Conservation (phyloP, 192 early-diverging fungal genomes). For the Mortierella hygrophila region DNA sequence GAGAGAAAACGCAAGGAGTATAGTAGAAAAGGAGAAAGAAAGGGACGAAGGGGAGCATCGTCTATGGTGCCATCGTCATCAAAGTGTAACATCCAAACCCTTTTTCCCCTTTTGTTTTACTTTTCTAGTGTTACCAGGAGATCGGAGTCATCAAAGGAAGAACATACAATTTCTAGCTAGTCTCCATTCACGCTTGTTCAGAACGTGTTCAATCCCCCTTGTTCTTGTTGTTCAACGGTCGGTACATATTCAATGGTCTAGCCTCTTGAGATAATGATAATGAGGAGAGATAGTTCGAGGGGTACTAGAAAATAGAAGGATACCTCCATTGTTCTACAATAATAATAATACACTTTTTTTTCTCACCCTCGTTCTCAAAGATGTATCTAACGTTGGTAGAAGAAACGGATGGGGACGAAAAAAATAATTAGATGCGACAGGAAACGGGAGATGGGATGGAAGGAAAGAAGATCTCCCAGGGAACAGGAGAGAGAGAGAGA, state of each 20-base stretch:
- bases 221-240: too few species aligned
- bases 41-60: background rate
- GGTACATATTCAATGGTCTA: too few species aligned
- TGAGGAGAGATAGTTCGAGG: too few species aligned
- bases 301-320: too few species aligned
- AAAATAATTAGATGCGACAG: background rate
- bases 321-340: too few species aligned
- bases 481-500: too few species aligned
- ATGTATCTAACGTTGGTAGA: background rate
- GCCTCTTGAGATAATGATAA: too few species aligned
- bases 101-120: background rate
- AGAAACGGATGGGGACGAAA: background rate
- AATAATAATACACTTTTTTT: too few species aligned
- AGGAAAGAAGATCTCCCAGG: background rate
- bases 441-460: background rate
- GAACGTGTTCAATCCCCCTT: background rate
- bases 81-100: background rate
- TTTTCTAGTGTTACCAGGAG: background rate
- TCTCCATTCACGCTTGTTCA: background rate
- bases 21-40: background rate
- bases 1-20: too few species aligned
- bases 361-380: too few species aligned
- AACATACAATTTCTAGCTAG: background rate
- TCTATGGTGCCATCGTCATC: conserved; percentile 2
- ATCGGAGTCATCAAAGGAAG: background rate